Conservation (phyloP, 306 rosid genomes). For the Astragalus glycyphyllos region DNA sequence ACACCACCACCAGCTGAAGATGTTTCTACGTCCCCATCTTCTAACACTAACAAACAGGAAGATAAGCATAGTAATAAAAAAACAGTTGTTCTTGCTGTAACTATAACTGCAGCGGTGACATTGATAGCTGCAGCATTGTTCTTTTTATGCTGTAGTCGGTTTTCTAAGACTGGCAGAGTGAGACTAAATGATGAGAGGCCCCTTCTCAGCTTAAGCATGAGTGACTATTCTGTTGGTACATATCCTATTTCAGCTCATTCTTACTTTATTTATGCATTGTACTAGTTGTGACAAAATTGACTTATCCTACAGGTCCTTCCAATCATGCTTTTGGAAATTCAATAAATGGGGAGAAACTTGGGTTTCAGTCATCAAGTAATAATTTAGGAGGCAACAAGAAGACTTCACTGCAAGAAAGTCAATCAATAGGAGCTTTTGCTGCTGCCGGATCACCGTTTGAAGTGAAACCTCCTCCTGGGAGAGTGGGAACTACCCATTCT, state of each 20-base stretch:
- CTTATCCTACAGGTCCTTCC: slow-evolving; percentile 63
- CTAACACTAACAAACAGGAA: slow-evolving; percentile 36
- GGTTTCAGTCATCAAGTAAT: slow-evolving; percentile 59
- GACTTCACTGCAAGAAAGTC: slow-evolving; percentile 46
- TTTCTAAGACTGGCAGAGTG: slow-evolving; percentile 42
- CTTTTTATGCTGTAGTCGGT: slow-evolving; percentile 60
- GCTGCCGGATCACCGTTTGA: slow-evolving; percentile 50
- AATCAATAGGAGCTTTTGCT: slow-evolving; percentile 51
- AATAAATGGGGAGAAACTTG: slow-evolving; percentile 59
- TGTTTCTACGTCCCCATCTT: slow-evolving; percentile 42
- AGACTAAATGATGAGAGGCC: slow-evolving; percentile 87
- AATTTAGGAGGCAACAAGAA: slow-evolving; percentile 48
- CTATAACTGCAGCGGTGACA: slow-evolving; percentile 72
- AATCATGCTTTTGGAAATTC: slow-evolving; percentile 57
- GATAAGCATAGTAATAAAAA: slow-evolving; percentile 40
- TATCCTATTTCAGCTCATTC: slow-evolving; percentile 33
- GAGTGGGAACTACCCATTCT: slow-evolving; percentile 44
- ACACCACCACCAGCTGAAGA: slow-evolving; percentile 40
- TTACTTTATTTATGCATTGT: slow-evolving; percentile 24
- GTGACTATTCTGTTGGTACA: slow-evolving; percentile 75
- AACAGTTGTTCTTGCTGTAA: slow-evolving; percentile 64
- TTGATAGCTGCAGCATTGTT: slow-evolving; percentile 65
- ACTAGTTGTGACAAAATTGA: slow-evolving; percentile 35
- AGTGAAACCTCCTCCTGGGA: slow-evolving; percentile 62
- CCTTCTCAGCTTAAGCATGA: slow-evolving; percentile 76